phyloP scores from a whole-genome alignment of 2,329 filamentous ascomycete genomes.

The Pseudocercospora vitis region DNA sequence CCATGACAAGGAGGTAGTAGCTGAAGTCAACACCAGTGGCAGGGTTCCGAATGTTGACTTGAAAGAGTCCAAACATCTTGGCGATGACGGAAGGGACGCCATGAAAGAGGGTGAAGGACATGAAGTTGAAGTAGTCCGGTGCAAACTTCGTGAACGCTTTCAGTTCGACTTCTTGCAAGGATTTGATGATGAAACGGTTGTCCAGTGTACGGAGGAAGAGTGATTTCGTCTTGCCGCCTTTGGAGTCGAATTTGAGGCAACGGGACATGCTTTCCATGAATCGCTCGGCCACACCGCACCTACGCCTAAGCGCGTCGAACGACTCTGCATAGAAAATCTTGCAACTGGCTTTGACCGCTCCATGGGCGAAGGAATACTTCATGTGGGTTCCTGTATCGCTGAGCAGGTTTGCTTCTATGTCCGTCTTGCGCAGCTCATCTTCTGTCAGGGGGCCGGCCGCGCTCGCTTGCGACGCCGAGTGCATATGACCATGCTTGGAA shows the following conservation, averaged over 20 bases:
- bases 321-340: slow-evolving; percentile 99
- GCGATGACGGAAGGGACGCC: slow-evolving; percentile 91
- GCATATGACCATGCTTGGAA: slow-evolving; percentile 30
- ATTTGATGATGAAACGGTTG: slow-evolving; percentile 90
- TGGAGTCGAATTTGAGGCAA: slow-evolving; percentile 96
- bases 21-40: slow-evolving; percentile 89
- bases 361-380: slow-evolving; percentile 93
- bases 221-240: slow-evolving; percentile 96
- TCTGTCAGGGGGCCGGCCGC: slow-evolving; percentile 31
- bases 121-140: slow-evolving; percentile 95
- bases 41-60: slow-evolving; percentile 95
- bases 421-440: slow-evolving; percentile 62
- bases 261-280: slow-evolving; percentile 94
- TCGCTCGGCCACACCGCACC: slow-evolving; percentile 88
- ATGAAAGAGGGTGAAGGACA: slow-evolving; percentile 93
- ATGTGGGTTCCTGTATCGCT: slow-evolving; percentile 86
- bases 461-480: slow-evolving; percentile 27
- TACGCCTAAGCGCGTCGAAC: slow-evolving; percentile 89
- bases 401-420: slow-evolving; percentile 78
- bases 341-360: slow-evolving; percentile 91
- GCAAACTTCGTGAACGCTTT: slow-evolving; percentile 93
- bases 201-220: slow-evolving; percentile 96
- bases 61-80: slow-evolving; percentile 98
- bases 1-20: slow-evolving; percentile 91
- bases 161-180: slow-evolving; percentile 85